Evolutionary conservation across 2,329 filamentous ascomycete genomes (phyloP).

Genomic region (Cyclaneusma minus): DNA sequence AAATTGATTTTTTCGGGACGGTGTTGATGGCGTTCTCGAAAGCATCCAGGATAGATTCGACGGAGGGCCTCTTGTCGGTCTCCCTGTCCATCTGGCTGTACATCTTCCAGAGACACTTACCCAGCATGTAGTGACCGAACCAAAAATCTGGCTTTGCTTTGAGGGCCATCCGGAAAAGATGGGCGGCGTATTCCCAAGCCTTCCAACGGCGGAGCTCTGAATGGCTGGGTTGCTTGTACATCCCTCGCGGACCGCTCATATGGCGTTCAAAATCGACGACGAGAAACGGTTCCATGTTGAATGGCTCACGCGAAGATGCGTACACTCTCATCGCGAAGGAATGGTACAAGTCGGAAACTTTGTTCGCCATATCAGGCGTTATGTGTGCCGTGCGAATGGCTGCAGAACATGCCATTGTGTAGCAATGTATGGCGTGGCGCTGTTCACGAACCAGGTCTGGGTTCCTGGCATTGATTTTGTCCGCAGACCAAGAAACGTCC

Average conservation of each 20-base stretch:
- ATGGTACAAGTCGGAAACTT: slow-evolving; percentile 48
- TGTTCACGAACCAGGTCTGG: slow-evolving; percentile 19
- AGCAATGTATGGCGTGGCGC: slow-evolving; percentile 24
- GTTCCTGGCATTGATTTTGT: slow-evolving; percentile 23
- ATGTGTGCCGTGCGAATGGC: slow-evolving; percentile 40
- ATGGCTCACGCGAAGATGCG: slow-evolving; percentile 50
- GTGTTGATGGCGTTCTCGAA: slow-evolving; percentile 43
- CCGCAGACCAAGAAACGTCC: slow-evolving; percentile 23
- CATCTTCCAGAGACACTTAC: slow-evolving; percentile 62
- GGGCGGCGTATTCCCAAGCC: slow-evolving; percentile 49
- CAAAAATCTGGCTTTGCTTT: slow-evolving; percentile 43
- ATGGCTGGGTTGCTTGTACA: slow-evolving; percentile 42
- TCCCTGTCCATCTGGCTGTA: slow-evolving; percentile 29
- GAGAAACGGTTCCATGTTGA: slow-evolving; percentile 50
- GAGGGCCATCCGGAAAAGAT: slow-evolving; percentile 43
- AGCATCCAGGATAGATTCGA: slow-evolving; percentile 35
- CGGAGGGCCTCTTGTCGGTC: slow-evolving; percentile 12
- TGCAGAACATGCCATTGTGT: slow-evolving; percentile 49
- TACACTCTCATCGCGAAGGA: slow-evolving; percentile 57
- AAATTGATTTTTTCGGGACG: slow-evolving; percentile 43
- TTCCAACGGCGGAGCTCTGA: slow-evolving; percentile 39
- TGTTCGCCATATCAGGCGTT: slow-evolving; percentile 33
- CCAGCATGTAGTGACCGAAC: slow-evolving; percentile 54
- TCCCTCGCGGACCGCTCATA: slow-evolving; percentile 35
- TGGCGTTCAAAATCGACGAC: slow-evolving; percentile 46